Base-by-base conservation (phyloP, 1,284 basidiomycete genomes). In the Pseudozyma pruni region DNA sequence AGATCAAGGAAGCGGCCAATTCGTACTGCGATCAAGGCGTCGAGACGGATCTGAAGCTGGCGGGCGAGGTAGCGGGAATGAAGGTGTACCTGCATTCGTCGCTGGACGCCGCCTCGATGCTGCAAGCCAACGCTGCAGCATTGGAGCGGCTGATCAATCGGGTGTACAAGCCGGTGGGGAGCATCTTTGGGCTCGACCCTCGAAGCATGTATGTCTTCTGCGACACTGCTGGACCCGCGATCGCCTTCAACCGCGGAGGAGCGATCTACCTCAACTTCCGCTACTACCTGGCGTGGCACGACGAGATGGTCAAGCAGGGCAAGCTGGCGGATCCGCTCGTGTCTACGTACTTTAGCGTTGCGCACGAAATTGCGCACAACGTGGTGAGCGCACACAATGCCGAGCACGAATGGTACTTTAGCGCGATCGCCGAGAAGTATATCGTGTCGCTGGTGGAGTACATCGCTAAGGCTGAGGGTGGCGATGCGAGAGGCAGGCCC, bases 221-320 rank as follows among this genome's bases (percentile, higher is more conserved):
- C 83, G 94, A 98, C 78, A 80, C 86, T 10, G 84, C 85, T 7
- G 94, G 94, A 1, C 90, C 89, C 1, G 84, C 90, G 17, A 96
- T 98, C 61, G 95, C 94, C 0, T 98, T 98, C 86, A 98, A 98
- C 82, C 86, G 93, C 27, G 89, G 89, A 48, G 93, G 92, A 3
- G 90, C 90, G 58, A 86, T 98, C 27, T 98, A 93, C 84, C 85
- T 97, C 71, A 98, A 97, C 80, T 84, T 94, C 50, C 81, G 85
- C 34, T 96, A 90, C 81, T 95, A 89, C 70, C 86, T 91, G 77
- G 88, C 90, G 57, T 94, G 93, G 93, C 93, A 94, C 77, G 90
- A 93, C 64, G 83, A 83, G 0, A 87, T 90, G 47, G 90, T 93
- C 20, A 81, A 83, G 47, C 80, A 81, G 6, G 90, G 90, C 1